Base-by-base conservation (phyloP, 202 grass and related monocot genomes). In the Hordeum pubiflorum region DNA sequence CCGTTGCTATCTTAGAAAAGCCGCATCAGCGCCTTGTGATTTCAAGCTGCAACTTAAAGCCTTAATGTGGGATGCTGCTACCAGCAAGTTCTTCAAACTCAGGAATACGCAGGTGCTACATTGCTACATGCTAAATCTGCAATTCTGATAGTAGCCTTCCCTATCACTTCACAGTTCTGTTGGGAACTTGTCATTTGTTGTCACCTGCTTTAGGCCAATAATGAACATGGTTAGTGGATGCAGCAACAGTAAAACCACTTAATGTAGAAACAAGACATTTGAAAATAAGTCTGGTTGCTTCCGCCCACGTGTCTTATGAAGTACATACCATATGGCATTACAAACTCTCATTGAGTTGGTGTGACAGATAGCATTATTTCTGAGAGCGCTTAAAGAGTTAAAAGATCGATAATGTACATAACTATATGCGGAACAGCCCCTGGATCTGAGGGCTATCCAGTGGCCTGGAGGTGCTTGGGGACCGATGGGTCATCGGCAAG, bases 1-100 rank as follows among this genome's bases (percentile, higher is more conserved):
- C 55, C 20, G 33, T 86, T 75, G 79, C 88, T 79, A 86, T 86
- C 68, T 66, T 44, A 57, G 83, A 80, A 89, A 83, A 79, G 60
- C 75, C 15, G 79, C 88, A 89, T 67, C 88, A 79, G 79, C 75
- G 14, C 61, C 79, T 54, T 75, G 62, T 63, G 34, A 86, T 74
- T 82, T 54, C 38, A 58, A 74, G 10, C 32, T 29, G 17, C 32
- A 62, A 75, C n/a, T 55, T 63, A 43, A 79, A 82, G 39, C 46
- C 48, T 60, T 34, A 23, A 14, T 39, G 4, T 32, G 18, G 22
- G 54, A 69, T 74, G 71, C 79, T 74, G 83, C 79, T 74, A 79
- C 79, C 62, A 20, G 32, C 68, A 69, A 43, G 23, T 63, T 63
- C 59, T 69, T 57, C 34, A 59, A 70, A 89, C 69, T 82, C 31